Evolutionary conservation across 2,329 filamentous ascomycete genomes (phyloP).

Genomic region (Truncatella angustata): DNA sequence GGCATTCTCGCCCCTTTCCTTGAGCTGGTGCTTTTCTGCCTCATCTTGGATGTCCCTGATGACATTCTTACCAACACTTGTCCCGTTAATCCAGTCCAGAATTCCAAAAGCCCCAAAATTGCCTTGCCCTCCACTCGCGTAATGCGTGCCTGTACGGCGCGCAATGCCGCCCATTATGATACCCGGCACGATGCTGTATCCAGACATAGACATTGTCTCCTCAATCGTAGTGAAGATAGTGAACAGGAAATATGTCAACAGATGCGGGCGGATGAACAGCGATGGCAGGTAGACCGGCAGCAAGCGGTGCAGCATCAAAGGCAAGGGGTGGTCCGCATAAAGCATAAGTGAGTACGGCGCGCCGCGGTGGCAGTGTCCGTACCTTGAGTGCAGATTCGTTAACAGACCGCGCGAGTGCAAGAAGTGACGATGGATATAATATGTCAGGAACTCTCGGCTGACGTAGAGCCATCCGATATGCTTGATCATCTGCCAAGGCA

Average conservation of each 20-base stretch:
- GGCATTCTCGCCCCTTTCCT: slow-evolving; percentile 35
- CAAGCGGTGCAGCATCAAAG: slow-evolving; percentile 61
- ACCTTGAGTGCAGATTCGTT: slow-evolving; percentile 40
- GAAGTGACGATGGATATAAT: slow-evolving; percentile 69
- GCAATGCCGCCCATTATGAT: slow-evolving; percentile 52
- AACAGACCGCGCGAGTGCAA: slow-evolving; percentile 54
- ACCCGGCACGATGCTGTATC: slow-evolving; percentile 60
- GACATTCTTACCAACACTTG: slow-evolving; percentile 50
- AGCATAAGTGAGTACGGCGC: slow-evolving; percentile 62
- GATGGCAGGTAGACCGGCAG: slow-evolving; percentile 66
- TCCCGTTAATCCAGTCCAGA: slow-evolving; percentile 61
- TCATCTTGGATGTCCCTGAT: slow-evolving; percentile 53
- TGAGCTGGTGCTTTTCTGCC: slow-evolving; percentile 52
- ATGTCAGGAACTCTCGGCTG: slow-evolving; percentile 60
- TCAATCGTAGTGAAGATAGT: slow-evolving; percentile 62
- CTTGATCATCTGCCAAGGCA: slow-evolving; percentile 53
- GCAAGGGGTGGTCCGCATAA: slow-evolving; percentile 66
- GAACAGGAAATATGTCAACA: slow-evolving; percentile 70
- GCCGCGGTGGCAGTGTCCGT: slow-evolving; percentile 50
- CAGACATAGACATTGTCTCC: slow-evolving; percentile 65
- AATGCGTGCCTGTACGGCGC: slow-evolving; percentile 49
- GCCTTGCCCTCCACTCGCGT: slow-evolving; percentile 51
- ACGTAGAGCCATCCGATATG: slow-evolving; percentile 43
- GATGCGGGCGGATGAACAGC: slow-evolving; percentile 63
- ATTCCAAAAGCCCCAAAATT: slow-evolving; percentile 64